phyloP scores from a whole-genome alignment of 2,329 filamentous ascomycete species.

The Phoma sp. region DNA sequence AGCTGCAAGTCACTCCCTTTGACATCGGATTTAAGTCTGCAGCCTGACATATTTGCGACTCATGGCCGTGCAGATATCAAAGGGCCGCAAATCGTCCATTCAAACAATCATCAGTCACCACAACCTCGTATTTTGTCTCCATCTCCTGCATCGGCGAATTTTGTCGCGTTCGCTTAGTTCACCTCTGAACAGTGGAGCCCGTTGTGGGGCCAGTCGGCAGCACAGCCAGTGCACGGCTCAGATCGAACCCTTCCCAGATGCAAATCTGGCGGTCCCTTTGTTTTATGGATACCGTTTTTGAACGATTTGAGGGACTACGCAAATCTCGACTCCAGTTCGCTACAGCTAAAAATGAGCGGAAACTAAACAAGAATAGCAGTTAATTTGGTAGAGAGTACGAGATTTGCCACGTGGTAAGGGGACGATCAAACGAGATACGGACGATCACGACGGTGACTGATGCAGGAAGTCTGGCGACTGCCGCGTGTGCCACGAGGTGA shows the following conservation, averaged over 20 bases:
- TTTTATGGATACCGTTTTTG: no score
- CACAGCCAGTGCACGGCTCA: neutral
- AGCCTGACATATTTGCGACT: neutral
- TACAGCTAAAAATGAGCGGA: neutral
- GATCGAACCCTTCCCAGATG: neutral
- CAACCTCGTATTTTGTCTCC: neutral
- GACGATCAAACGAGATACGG: neutral
- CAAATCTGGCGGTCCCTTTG: neutral
- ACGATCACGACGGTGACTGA: neutral
- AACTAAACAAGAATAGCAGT: constrained; percentile 5
- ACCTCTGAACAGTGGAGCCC: neutral
- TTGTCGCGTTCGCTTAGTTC: neutral
- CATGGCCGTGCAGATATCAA: constrained; percentile 1
- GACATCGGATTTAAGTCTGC: constrained; percentile 1
- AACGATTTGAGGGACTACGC: neutral
- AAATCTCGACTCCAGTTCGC: neutral
- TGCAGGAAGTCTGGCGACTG: constrained; percentile 13
- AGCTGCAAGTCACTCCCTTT: neutral
- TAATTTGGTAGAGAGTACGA: constrained; percentile 7
- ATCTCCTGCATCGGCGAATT: neutral
- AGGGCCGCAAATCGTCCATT: neutral
- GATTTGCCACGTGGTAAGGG: constrained; percentile 5
- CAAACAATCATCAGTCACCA: neutral
- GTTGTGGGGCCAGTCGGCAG: neutral
- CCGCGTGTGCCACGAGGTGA: neutral